Conservation (phyloP, 73 alveolate species). For the Symbiodinium natans region DNA sequence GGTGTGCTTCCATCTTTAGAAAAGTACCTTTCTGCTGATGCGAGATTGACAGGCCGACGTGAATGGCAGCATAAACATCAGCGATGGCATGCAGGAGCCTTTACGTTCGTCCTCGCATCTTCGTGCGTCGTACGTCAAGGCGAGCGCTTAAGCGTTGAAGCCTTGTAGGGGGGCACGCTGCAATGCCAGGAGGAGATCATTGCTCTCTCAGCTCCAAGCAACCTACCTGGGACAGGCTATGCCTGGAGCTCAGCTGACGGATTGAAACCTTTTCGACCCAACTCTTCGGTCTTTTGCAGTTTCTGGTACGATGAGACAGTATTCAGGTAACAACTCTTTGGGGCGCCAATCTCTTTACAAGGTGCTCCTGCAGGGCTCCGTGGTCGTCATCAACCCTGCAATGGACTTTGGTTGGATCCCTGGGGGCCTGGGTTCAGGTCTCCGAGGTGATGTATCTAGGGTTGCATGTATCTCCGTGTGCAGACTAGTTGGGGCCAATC, state of each 20-base stretch:
- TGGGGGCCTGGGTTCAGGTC: neutral
- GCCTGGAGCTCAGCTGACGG: neutral
- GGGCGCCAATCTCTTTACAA: neutral
- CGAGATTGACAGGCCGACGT: conserved; percentile 21
- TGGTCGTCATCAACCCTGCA: conserved; percentile 79
- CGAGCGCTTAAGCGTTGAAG: no score
- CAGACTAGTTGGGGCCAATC: neutral
- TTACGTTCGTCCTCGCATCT: neutral
- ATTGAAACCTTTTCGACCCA: neutral
- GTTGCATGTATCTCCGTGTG: neutral
- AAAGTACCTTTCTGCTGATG: neutral
- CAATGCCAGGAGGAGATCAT: conserved; percentile 51
- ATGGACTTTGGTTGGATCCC: conserved; percentile 27
- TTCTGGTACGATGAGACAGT: neutral
- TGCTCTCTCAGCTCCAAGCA: neutral
- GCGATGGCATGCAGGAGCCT: conserved; percentile 38
- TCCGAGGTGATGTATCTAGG: neutral
- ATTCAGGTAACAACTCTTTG: neutral
- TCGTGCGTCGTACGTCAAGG: no score
- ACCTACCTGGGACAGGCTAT: conserved; percentile 20
- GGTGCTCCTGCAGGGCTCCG: conserved; percentile 38
- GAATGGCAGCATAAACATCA: conserved; percentile 57
- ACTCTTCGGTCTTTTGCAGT: neutral
- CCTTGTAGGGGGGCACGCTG: no score
- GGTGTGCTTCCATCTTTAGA: neutral